A percentile compares a stretch with the other conserved stretches of the same genome.
These are phyloP conservation scores for Leptomonas pyrrhocoris DNA, from an alignment of 208 protist species.

Conservation along the genomic window DNA sequence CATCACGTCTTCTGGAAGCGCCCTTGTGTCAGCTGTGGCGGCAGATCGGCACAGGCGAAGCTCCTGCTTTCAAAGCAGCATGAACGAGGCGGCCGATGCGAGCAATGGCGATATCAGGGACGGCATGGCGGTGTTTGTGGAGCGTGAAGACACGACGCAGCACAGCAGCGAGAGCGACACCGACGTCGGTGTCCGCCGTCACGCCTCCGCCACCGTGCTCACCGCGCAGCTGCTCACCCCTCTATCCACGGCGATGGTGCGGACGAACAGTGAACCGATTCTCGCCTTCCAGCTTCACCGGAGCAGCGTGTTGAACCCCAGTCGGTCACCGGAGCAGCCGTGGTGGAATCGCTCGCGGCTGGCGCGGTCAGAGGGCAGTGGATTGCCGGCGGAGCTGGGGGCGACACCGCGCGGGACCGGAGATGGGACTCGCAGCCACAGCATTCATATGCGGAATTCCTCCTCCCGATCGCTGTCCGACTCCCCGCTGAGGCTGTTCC, in stretches of 20 bases:
- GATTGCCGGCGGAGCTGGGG: not conserved
- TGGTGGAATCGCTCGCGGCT: conserved; percentile 28
- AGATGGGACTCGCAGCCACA: not conserved
- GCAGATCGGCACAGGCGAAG: not conserved
- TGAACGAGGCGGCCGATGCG: not conserved
- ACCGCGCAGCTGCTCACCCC: not conserved
- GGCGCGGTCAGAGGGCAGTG: conserved; percentile 12
- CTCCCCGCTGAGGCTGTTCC: not conserved
- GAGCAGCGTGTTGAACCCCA: not conserved
- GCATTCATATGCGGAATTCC: not conserved
- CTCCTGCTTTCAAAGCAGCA: conserved; percentile 7
- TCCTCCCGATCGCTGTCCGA: not conserved
- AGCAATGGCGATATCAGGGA: not conserved
- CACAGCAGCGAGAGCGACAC: not conserved
- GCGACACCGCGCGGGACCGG: no score
- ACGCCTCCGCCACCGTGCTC: not conserved
- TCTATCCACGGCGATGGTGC: not conserved
- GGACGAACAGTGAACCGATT: conserved; percentile 15
- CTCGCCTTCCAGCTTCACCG: conserved; percentile 3
- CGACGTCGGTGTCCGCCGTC: not conserved
- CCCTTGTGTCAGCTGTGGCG: not conserved
- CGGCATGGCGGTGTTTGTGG: not conserved
- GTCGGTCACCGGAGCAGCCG: conserved; percentile 11
- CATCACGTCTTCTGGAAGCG: not conserved
- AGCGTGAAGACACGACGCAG: not conserved